Evolutionary conservation across 768 basidiomycete species (phyloP), one percentile per base, ranked within the genome.

Genomic region (Rhodotorula kratochvilovae): DNA sequence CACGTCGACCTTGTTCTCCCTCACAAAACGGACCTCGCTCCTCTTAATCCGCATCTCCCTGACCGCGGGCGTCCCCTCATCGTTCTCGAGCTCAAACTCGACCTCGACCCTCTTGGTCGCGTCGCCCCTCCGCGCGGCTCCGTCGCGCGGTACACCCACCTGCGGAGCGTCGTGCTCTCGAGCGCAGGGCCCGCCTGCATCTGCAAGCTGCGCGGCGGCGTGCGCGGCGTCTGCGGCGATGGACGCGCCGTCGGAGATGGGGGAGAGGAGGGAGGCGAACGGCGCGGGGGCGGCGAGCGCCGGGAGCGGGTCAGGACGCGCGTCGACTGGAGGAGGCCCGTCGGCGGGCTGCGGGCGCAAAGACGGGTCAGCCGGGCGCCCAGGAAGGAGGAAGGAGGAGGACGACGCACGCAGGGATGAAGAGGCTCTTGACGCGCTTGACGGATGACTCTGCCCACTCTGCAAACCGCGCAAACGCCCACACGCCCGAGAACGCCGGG

Each of bases 141-240:
- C n/a, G 15, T 17, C 39, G 68, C 64, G 8, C 58, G 42, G 65
- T 70, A 74, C 6, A 61, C 55, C 50, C 67, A 31, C 31, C 68
- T 43, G 10, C 72, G 50, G 33, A 70, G 23, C 3, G 36, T 31
- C 12, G 29, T 31, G 23, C 51, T 63, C 15, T 42, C 16, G n/a
- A 72, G 25, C n/a, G 53, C 27, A 11, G 71, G 71, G 25, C 19
- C n/a, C 3, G 12, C 0, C 2, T 10, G 31, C 39, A 68, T 61
- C 54, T 1, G 31, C 31, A 19, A 2, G n/a, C 35, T 42, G 45
- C 7, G n/a, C 39, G 39, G 57, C 6, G 16, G 16, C 3, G 55
- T 36, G 29, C 27, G 33, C 15, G 29, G 25, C 17, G 31, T 36
- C 16, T 10, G 54, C n/a, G 33, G n/a, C 8, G 54, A 27, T 2